phyloP scores from a whole-genome alignment of 202 grass and related monocot species.

The Eragrostis tef region DNA sequence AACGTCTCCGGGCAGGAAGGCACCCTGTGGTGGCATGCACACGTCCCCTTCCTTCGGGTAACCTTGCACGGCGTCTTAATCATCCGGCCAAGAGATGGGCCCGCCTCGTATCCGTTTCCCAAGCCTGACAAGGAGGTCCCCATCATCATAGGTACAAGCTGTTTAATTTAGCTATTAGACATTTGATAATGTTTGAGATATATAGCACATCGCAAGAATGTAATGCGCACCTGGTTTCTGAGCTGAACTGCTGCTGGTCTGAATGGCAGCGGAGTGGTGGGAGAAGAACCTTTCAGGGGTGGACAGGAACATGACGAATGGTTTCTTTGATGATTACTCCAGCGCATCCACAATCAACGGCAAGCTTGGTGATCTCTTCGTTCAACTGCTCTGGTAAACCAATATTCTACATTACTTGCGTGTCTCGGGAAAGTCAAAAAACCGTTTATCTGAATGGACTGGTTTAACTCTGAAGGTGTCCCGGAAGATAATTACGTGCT shows the following conservation, averaged over 20 bases:
- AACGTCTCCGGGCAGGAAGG: constrained; percentile 57
- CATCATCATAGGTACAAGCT: constrained; percentile 49
- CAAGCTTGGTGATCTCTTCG: constrained; percentile 61
- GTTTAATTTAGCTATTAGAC: not conserved
- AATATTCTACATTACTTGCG: not conserved
- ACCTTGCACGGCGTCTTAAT: constrained; percentile 58
- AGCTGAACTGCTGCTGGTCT: not conserved
- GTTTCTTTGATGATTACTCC: constrained; percentile 44
- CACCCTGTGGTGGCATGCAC: constrained; percentile 72
- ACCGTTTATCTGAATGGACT: not conserved
- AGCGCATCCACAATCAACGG: constrained; percentile 55
- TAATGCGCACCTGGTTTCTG: not conserved
- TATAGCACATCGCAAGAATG: too few relatives aligned
- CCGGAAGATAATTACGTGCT: too few relatives aligned
- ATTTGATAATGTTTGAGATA: not conserved
- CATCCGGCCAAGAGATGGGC: constrained; percentile 46
- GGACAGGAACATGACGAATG: constrained; percentile 7
- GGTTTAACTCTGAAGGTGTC: too few relatives aligned
- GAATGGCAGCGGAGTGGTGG: constrained; percentile 62
- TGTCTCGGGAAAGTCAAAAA: not conserved
- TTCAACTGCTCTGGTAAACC: constrained; percentile 45
- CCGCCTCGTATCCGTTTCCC: constrained; percentile 53
- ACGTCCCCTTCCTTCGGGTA: constrained; percentile 49
- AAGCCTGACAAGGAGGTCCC: constrained; percentile 52
- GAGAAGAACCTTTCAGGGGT: constrained; percentile 47